A percentile compares a stretch with the other conserved stretches of the same genome.
These are phyloP conservation scores for Dorcoceras hygrometricum DNA, from an alignment of 257 asterid species.

Conservation along the genomic window DNA sequence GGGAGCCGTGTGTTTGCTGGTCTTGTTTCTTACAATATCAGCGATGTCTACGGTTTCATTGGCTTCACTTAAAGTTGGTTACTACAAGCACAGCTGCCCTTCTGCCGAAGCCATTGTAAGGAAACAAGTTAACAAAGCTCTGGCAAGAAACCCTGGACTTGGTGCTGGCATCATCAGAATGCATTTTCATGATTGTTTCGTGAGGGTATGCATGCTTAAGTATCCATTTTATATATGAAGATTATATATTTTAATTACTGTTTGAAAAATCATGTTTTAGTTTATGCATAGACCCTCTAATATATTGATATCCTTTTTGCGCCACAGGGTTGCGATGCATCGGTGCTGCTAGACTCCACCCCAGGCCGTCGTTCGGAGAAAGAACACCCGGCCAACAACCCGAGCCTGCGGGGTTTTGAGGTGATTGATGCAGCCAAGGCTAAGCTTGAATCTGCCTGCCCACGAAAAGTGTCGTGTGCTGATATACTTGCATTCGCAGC, in stretches of 20 bases:
- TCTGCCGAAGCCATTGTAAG: conserved; percentile 35
- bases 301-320: neutral
- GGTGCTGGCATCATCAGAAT: conserved; percentile 42
- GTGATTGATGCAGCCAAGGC: conserved; percentile 60
- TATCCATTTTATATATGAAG: no score
- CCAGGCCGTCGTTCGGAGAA: conserved; percentile 27
- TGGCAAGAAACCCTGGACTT: conserved; percentile 35
- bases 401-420: conserved; percentile 53
- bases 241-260: no score
- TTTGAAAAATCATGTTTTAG: no score
- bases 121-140: conserved; percentile 33
- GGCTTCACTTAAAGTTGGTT: conserved; percentile 30
- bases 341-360: conserved; percentile 36
- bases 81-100: conserved; percentile 35
- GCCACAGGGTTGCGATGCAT: conserved; percentile 45
- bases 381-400: conserved; percentile 24
- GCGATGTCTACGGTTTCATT: conserved; percentile 13
- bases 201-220: conserved; percentile 36
- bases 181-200: conserved; percentile 52
- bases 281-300: no score
- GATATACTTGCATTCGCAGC: conserved; percentile 67
- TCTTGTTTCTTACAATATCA: conserved; percentile 13
- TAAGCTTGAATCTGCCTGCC: conserved; percentile 43
- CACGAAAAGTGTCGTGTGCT: conserved; percentile 49
- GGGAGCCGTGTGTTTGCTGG: neutral